Base-by-base conservation (phyloP, 1,139 yeast genomes). In the Cylindricascospora bacillispora region DNA sequence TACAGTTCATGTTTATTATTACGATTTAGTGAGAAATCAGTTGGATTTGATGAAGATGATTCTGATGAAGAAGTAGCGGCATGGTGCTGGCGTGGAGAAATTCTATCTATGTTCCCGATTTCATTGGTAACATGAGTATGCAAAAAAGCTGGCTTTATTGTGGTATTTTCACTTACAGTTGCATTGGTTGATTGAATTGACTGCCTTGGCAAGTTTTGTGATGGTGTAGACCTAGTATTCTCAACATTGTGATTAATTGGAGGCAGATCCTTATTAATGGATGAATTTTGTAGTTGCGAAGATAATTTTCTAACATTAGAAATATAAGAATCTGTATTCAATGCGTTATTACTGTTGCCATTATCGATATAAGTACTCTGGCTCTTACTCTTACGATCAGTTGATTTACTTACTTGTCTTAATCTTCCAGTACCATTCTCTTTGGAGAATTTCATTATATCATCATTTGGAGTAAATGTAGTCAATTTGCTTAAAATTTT, bases 361-460 rank as follows among this genome's bases (percentile, higher is more conserved):
- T 6, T 25, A 15, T 25, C 27, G 13, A 25, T 13, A 13, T 5
- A 5, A 5, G 21, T 15, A 24, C 13, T 6, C 21, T 15, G 13
- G 10, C 10, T 14, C 13, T 13, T 13, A 24, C 18, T 22, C 12
- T 21, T 13, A 10, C 15, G 9, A 12, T 6, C 11, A n/a, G 16
- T 15, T n/a, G 12, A 16, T 14, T 17, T 24, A 13, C 11, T 20
- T 10, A 15, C 23, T 15, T 25, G 29, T 23, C 39, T 46, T 11
- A 52, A 30, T 29, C 57, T 43, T 1, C 57, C 57, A 1, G 57
- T 52, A 9, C 57, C 57, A 33, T 37, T 43, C 27, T 44, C 40
- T 26, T 45, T 47, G 7, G 56, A 47, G 30, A 52, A 52, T 13
- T 38, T 40, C 2, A 45, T 20, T 5, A 52, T 51, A 34, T 51